Conservation (phyloP, 73 alveolate genomes). For the Paramecium primaurelia region DNA sequence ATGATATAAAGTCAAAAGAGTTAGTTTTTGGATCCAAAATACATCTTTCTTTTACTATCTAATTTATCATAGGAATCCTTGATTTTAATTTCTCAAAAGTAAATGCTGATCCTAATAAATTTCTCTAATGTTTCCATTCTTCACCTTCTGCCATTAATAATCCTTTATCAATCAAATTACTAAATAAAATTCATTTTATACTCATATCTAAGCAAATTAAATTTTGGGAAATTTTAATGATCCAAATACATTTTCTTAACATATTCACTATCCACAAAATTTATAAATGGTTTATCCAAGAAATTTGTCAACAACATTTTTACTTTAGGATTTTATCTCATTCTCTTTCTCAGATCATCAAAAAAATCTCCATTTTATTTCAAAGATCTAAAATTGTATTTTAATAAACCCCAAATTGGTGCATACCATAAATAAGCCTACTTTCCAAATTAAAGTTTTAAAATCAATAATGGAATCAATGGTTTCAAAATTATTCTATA, state of each 20-base stretch:
- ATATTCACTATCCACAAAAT: neutral
- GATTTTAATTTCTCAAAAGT: slow-evolving; percentile 7
- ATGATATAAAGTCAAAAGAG: neutral
- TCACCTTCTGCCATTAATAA: slow-evolving; percentile 27
- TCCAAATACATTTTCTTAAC: slow-evolving; percentile 8
- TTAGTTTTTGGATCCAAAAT: neutral
- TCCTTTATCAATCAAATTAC: neutral
- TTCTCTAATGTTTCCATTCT: slow-evolving; percentile 50
- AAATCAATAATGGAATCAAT: neutral
- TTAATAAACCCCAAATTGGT: neutral
- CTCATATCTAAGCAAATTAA: neutral
- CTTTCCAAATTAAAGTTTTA: neutral
- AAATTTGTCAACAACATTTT: neutral
- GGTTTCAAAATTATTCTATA: neutral
- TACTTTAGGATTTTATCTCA: neutral
- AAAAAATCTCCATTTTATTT: neutral
- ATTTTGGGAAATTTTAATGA: neutral
- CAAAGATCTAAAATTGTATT: neutral
- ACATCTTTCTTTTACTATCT: neutral
- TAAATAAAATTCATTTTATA: neutral
- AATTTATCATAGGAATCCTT: slow-evolving; percentile 51
- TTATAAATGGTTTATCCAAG: neutral
- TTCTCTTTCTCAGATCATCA: neutral
- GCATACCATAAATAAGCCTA: neutral
- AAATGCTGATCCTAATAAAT: slow-evolving; percentile 10